Conservation (phyloP, 73 alveolate genomes). For the Stentor roeselii region DNA sequence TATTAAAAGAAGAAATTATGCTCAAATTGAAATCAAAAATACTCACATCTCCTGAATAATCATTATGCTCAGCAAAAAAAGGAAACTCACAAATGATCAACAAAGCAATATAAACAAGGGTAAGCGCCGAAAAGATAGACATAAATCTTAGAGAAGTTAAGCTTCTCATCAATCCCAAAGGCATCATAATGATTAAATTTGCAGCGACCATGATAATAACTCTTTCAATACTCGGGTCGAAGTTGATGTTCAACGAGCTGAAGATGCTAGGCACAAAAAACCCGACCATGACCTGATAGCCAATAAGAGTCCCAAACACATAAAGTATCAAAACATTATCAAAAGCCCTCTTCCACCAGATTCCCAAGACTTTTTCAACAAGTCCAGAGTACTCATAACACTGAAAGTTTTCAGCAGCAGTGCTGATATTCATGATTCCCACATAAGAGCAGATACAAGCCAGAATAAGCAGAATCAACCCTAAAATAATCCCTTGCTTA, state of each 20-base stretch:
- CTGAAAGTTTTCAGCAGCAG: slow-evolving; percentile 3
- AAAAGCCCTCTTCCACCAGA: background rate
- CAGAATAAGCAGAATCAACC: background rate
- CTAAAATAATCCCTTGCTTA: background rate
- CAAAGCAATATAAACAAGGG: background rate
- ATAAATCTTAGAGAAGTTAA: slow-evolving; percentile 14
- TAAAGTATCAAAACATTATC: background rate
- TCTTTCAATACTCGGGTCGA: background rate
- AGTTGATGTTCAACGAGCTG: background rate
- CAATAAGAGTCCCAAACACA: slow-evolving; percentile 9
- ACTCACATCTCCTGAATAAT: background rate
- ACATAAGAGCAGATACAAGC: background rate
- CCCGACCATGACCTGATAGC: slow-evolving; percentile 22
- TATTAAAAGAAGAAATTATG: background rate
- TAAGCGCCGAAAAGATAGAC: slow-evolving; percentile 3
- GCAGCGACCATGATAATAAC: slow-evolving; percentile 11
- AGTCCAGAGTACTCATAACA: background rate
- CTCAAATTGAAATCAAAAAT: background rate
- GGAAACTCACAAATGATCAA: slow-evolving; percentile 22
- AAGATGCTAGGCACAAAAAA: background rate
- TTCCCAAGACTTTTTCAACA: background rate
- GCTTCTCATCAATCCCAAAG: background rate
- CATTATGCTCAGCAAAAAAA: background rate
- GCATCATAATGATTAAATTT: background rate
- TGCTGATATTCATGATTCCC: background rate